Conservation (phyloP, 1,284 basidiomycete genomes). For the Puccinia horiana region DNA sequence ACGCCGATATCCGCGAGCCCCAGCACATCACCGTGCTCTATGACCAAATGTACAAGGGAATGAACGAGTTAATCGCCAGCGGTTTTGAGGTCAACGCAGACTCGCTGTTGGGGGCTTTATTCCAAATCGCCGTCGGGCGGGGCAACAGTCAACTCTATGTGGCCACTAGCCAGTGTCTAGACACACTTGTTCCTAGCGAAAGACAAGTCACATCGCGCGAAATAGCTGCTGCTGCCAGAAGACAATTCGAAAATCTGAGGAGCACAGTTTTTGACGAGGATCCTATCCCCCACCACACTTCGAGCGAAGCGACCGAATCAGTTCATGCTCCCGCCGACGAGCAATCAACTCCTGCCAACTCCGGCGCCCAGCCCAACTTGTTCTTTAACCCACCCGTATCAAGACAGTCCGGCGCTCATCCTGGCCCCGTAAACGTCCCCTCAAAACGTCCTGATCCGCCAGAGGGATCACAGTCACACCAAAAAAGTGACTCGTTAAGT, state of each 20-base stretch:
- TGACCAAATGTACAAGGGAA: constrained; percentile 6
- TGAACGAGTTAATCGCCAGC: constrained; percentile 12
- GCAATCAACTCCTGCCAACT: neutral
- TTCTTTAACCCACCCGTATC: neutral
- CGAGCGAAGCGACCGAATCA: neutral
- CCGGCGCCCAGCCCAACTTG: neutral
- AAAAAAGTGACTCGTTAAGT: neutral
- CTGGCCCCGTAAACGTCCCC: neutral
- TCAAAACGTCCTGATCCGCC: neutral
- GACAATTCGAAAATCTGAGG: neutral
- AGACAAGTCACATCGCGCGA: constrained; percentile 2
- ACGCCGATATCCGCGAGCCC: constrained; percentile 1
- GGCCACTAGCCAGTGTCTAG: constrained; percentile 11
- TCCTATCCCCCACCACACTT: neutral
- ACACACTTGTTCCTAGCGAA: neutral
- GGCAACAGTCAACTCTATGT: neutral
- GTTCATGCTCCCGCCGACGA: neutral
- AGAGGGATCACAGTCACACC: neutral
- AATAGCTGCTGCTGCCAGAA: constrained; percentile 20
- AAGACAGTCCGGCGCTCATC: neutral
- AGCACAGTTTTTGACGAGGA: constrained; percentile 16
- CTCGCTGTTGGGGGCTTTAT: constrained; percentile 17
- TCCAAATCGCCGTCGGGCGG: constrained; percentile 33
- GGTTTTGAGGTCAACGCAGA: constrained; percentile 14
- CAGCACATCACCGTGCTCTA: constrained; percentile 25